Evolutionary conservation across 2,329 filamentous ascomycete genomes (phyloP), one percentile per base, ranked within the genome.

Genomic region (Knufia petricola): DNA sequence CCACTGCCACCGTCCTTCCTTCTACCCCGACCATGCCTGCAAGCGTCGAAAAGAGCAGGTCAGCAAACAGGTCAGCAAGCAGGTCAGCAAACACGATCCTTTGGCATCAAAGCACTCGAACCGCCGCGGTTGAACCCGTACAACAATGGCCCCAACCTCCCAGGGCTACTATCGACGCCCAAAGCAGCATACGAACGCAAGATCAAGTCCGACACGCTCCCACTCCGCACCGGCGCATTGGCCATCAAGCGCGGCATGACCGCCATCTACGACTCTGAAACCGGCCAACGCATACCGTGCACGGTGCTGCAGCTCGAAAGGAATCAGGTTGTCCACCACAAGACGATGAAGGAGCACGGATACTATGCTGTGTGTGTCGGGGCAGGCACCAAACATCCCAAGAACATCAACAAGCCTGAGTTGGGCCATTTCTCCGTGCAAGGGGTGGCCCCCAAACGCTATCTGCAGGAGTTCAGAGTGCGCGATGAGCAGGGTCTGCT

Each of bases 201-300:
- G 64, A 44, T 58, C 21, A 46, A 39, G 23, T 68, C 72, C 32
- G 69, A 71, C 55, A 77, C 73, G 0, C 72, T 80, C 9, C 79
- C 81, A 4, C 69, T 78, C 36, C 84, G 92, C 23, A 82, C 88
- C 1, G 92, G 92, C 24, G 82, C 87, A 7, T 75, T 98, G 40
- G 88, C 85, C 10, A 76, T 82, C 64, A 98, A 98, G 71, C 90
- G 89, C 71, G 92, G 92, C 66, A 96, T 98, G 86, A 94, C 88
- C 37, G 89, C 85, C 52, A 70, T 95, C 56, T 96, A 85, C 75
- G 82, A 88, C 62, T 69, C 77, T 0, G 78, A 81, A 59, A 85
- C 85, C 21, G 85, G 86, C 58, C 77, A 77, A 55, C 82, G 90
- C 55, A 84, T 82, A 50, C 77, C 89, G 17, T 95, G 88, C 73